Evolutionary conservation across 805 yeast species (phyloP), one percentile per base, ranked within the genome.

Genomic region (Lipomyces orientalis): DNA sequence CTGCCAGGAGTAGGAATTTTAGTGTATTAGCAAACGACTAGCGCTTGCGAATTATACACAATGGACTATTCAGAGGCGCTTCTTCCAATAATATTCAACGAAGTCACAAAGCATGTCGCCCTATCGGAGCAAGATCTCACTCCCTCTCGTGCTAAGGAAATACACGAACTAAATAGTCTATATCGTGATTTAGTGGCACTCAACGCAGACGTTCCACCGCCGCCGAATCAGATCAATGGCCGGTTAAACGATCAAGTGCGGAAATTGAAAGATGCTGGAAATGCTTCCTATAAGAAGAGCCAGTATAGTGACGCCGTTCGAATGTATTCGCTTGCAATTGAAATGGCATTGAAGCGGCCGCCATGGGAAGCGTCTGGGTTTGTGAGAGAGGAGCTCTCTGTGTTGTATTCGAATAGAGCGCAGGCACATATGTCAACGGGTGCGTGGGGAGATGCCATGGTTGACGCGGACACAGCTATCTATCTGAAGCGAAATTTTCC

Each of bases 341-440:
- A 78, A 39, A 75, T 79, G 76, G 82, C 81, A 19, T 71, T 77
- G 52, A 74, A 77, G 52, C 76, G 84, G 56, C 78, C 82, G 9
- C 73, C 76, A 22, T 81, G 82, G 80, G 84, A 81, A 69, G 71
- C 80, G 22, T 73, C 78, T 8, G 73, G 68, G 56, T 68, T 69
- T 43, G 72, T 76, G 43, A 68, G 80, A 34, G 80, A 77, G 39
- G 83, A 81, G 67, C 72, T 78, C 39, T 62, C 76, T 43, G 64
- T 63, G 52, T 62, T 77, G 60, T 69, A 80, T 60, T 76, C 74
- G 43, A 76, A 77, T 46, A 74, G 84, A 31, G 78, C 82, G 56
- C 82, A 80, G 58, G 80, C 81, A 19, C 75, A 81, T 68, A 74
- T 79, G 71, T 75, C 75, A 4, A 69, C 73, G 62, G 69, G 73